These are phyloP conservation scores for Puccinia hordei DNA, from an alignment of 1,284 basidiomycete genomes.

Conservation along the genomic window DNA sequence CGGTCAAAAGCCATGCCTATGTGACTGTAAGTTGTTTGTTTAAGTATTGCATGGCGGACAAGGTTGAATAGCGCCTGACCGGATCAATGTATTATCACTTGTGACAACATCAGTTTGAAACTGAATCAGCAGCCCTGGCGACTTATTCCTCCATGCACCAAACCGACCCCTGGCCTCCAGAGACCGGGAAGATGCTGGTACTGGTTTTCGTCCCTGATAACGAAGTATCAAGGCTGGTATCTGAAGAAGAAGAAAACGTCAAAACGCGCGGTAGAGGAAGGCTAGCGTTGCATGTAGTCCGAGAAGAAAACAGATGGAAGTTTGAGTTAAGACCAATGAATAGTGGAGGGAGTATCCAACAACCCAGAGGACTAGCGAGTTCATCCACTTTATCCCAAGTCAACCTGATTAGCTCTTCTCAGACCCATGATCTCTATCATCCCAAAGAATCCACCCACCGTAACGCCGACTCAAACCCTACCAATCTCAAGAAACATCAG, in stretches of 20 bases:
- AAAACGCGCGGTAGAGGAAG: not conserved
- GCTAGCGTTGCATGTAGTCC: not conserved
- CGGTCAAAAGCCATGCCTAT: constrained; percentile 39
- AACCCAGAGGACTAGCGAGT: constrained; percentile 22
- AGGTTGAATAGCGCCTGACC: not conserved
- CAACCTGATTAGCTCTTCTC: not conserved
- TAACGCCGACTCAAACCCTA: not conserved
- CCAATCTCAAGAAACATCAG: not conserved
- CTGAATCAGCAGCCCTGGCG: not conserved
- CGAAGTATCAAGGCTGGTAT: constrained; percentile 10
- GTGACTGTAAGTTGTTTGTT: constrained; percentile 32
- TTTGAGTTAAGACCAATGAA: constrained; percentile 23
- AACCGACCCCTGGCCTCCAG: constrained; percentile 31
- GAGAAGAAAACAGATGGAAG: constrained; percentile 14
- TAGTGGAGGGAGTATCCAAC: not conserved
- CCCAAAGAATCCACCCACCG: not conserved
- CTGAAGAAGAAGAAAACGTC: constrained; percentile 11
- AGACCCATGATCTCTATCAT: not conserved
- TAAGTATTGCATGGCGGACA: not conserved
- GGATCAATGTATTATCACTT: not conserved
- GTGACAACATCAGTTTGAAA: constrained; percentile 15
- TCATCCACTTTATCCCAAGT: constrained; percentile 6
- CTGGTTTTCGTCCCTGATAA: constrained; percentile 20
- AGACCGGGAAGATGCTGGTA: constrained; percentile 22
- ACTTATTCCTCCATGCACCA: constrained; percentile 26